A percentile compares a stretch with the other conserved stretches of the same genome.
These are phyloP conservation scores for Curvularia spicifera DNA, from an alignment of 2,329 filamentous ascomycete species.

Conservation along the genomic window DNA sequence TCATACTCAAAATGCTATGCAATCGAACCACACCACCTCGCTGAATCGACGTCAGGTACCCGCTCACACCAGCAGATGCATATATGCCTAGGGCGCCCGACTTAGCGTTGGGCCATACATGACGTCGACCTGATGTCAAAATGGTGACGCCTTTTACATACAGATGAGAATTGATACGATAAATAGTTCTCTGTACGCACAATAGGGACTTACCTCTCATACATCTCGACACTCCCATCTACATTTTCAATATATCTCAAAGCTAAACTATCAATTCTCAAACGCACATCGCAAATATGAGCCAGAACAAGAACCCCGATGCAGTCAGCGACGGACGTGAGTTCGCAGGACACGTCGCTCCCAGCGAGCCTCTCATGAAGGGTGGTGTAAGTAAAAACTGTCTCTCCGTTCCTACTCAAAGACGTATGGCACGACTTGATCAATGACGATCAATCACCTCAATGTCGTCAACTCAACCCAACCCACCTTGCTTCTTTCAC, in stretches of 20 bases:
- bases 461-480: neutral
- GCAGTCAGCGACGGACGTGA: slow-evolving; percentile 61
- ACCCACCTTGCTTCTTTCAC: neutral
- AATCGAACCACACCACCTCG: neutral
- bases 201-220: neutral
- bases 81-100: slow-evolving; percentile 2
- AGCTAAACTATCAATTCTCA: neutral
- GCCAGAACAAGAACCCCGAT: slow-evolving; percentile 60
- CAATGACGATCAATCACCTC: neutral
- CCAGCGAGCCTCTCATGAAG: slow-evolving; percentile 60
- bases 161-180: neutral
- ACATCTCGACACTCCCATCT: neutral
- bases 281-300: slow-evolving; percentile 52
- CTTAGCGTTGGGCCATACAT: slow-evolving; percentile 6
- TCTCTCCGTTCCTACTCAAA: neutral
- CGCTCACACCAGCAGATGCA: neutral
- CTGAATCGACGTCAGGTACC: slow-evolving; percentile 11
- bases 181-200: neutral
- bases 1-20: neutral
- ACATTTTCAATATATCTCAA: neutral
- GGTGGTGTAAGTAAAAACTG: slow-evolving; percentile 58
- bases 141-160: slow-evolving; percentile 18
- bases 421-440: neutral
- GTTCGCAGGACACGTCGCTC: slow-evolving; percentile 61
- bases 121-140: slow-evolving; percentile 27